These are phyloP conservation scores for Maudiozyma barnettii DNA, from an alignment of 805 yeast species.

Conservation along the genomic window DNA sequence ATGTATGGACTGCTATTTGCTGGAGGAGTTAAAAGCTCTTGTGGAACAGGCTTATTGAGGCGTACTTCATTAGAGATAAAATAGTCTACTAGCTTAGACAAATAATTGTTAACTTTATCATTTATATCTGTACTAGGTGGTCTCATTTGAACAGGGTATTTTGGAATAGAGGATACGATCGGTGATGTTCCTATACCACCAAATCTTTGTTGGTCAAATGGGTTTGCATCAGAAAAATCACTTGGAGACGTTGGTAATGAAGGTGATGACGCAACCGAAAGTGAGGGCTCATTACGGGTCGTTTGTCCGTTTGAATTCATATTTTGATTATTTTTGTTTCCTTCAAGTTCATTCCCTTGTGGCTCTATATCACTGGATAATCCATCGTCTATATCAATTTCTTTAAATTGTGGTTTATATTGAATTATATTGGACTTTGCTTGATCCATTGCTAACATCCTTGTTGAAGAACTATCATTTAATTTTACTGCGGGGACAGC, in stretches of 20 bases:
- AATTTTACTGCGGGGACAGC: constrained; percentile 19
- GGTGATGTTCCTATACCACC: constrained; percentile 27
- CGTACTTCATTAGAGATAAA: constrained; percentile 27
- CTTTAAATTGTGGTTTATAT: constrained; percentile 19
- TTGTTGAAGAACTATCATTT: constrained; percentile 17
- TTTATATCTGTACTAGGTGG: constrained; percentile 25
- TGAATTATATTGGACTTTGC: constrained; percentile 3
- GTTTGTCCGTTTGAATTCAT: background rate
- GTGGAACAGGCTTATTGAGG: constrained; percentile 19
- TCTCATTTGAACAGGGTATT: constrained; percentile 17
- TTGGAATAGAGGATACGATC: constrained; percentile 23
- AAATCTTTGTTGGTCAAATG: constrained; percentile 24
- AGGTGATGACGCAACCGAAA: constrained; percentile 23
- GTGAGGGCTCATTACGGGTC: background rate
- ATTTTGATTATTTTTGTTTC: background rate
- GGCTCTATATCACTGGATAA: constrained; percentile 32
- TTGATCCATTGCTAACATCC: constrained; percentile 4
- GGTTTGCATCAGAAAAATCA: constrained; percentile 23
- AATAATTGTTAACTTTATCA: constrained; percentile 26
- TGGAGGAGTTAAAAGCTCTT: constrained; percentile 25
- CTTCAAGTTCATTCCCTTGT: background rate
- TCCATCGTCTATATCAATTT: constrained; percentile 29
- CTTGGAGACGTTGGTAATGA: constrained; percentile 29
- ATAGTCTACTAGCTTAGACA: constrained; percentile 26
- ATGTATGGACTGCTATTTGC: constrained; percentile 32